These are phyloP conservation scores for Nakazawaea laoshanensis DNA, from an alignment of 805 yeast species.

Conservation along the genomic window DNA sequence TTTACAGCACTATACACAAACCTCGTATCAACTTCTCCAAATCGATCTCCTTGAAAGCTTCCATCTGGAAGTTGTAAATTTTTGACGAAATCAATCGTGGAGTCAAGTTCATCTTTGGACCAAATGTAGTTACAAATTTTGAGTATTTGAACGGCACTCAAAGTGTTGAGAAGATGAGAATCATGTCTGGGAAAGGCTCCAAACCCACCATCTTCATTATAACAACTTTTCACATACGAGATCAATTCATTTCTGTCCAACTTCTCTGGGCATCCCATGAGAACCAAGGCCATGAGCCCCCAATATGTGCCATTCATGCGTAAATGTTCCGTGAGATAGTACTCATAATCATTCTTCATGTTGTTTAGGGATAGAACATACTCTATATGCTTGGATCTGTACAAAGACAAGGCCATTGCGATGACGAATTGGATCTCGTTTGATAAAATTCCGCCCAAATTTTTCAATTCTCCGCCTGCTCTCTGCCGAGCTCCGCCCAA, in stretches of 20 bases:
- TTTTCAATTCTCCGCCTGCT: too few species aligned
- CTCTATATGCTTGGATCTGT: conserved; percentile 44
- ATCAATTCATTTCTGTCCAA: conserved; percentile 57
- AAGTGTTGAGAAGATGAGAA: conserved; percentile 75
- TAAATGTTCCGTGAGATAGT: conserved; percentile 86
- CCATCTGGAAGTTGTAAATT: conserved; percentile 54
- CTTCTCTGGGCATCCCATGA: conserved; percentile 46
- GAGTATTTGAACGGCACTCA: conserved; percentile 80
- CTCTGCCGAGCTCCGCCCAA: too few species aligned
- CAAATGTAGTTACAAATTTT: conserved; percentile 61
- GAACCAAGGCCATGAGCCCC: conserved; percentile 76
- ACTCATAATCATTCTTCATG: conserved; percentile 54
- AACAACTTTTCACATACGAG: conserved; percentile 63
- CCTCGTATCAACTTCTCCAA: conserved; percentile 90
- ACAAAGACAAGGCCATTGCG: neutral
- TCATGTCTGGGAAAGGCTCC: conserved; percentile 89
- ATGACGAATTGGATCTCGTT: too few species aligned
- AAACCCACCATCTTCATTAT: conserved; percentile 65
- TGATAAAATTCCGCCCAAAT: too few species aligned
- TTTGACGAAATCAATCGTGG: conserved; percentile 21
- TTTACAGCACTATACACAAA: conserved; percentile 81
- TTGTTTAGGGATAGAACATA: conserved; percentile 49
- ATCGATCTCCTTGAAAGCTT: conserved; percentile 80
- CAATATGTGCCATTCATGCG: conserved; percentile 90
- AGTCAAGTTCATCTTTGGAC: conserved; percentile 34